Conservation (phyloP, 345 rosid species). For the Litchi chinensis region DNA sequence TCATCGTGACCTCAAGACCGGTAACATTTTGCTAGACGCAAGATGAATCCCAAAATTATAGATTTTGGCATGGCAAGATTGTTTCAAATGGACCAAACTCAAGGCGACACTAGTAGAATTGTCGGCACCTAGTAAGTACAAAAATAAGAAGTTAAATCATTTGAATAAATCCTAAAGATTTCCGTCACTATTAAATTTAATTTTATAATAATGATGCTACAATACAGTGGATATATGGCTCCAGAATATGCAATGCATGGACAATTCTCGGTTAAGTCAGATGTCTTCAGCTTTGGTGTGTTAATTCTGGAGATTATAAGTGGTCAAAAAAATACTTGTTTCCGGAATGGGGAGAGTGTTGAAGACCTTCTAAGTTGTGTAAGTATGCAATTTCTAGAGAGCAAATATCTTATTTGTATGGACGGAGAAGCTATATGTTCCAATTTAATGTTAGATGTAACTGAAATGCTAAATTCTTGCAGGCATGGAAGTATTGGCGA, state of each 20-base stretch:
- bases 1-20: slow-evolving; percentile 53
- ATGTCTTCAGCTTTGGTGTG: slow-evolving; percentile 50
- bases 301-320: slow-evolving; percentile 42
- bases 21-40: slow-evolving; percentile 45
- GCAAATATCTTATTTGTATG: not conserved
- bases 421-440: too few relatives aligned
- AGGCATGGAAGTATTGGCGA: slow-evolving; percentile 54
- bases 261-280: slow-evolving; percentile 41
- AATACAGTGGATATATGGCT: slow-evolving; percentile 41
- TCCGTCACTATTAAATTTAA: not conserved
- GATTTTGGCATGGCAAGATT: slow-evolving; percentile 58
- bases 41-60: slow-evolving; percentile 50
- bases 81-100: slow-evolving; percentile 40
- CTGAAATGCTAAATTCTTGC: not conserved
- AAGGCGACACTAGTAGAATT: slow-evolving; percentile 33
- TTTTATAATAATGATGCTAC: not conserved
- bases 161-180: not conserved
- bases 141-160: not conserved
- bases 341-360: slow-evolving; percentile 8
- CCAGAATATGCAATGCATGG: slow-evolving; percentile 54
- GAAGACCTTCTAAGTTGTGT: slow-evolving; percentile 43
- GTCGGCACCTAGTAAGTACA: slow-evolving; percentile 48
- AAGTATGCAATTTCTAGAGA: not conserved
- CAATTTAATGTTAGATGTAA: not conserved
- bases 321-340: slow-evolving; percentile 35